These are phyloP conservation scores for Coffea humblotiana DNA, from an alignment of 305 asterid species.

Conservation along the genomic window DNA sequence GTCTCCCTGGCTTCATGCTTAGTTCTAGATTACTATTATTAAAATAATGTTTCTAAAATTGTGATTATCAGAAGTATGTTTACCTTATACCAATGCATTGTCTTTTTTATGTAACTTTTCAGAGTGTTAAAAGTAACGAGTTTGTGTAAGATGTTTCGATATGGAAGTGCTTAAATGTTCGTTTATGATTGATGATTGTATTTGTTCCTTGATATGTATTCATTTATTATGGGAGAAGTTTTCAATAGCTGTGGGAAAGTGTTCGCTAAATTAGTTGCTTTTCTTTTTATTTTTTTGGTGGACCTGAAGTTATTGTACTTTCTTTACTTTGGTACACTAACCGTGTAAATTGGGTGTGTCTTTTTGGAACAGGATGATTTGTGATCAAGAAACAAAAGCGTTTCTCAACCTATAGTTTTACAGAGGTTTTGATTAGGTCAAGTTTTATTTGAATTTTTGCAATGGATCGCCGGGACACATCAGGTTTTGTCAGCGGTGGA, in stretches of 20 bases:
- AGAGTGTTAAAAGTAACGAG: neutral
- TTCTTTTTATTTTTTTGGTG: neutral
- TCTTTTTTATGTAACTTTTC: neutral
- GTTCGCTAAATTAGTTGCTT: neutral
- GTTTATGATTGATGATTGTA: neutral
- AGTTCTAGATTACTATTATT: neutral
- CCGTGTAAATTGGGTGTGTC: constrained; percentile 14
- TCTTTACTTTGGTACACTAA: constrained; percentile 1
- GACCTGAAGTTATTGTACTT: neutral
- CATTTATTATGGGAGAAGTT: no score
- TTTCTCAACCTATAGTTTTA: constrained; percentile 15
- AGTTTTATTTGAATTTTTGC: constrained; percentile 15
- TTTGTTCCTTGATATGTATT: neutral
- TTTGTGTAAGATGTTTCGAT: neutral
- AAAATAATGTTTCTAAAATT: no score
- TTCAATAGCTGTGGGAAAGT: neutral
- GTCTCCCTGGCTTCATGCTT: neutral
- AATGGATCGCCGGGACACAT: constrained; percentile 67
- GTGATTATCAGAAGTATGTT: no score
- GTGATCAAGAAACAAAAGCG: constrained; percentile 13
- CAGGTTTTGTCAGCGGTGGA: constrained; percentile 65
- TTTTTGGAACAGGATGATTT: constrained; percentile 42
- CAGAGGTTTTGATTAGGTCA: constrained; percentile 27
- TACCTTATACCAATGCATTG: neutral
- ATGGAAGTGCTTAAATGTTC: neutral